Evolutionary conservation across 257 asterid genomes (phyloP), one percentile per base, ranked within the genome.

Genomic region (Primulina huaijiensis): DNA sequence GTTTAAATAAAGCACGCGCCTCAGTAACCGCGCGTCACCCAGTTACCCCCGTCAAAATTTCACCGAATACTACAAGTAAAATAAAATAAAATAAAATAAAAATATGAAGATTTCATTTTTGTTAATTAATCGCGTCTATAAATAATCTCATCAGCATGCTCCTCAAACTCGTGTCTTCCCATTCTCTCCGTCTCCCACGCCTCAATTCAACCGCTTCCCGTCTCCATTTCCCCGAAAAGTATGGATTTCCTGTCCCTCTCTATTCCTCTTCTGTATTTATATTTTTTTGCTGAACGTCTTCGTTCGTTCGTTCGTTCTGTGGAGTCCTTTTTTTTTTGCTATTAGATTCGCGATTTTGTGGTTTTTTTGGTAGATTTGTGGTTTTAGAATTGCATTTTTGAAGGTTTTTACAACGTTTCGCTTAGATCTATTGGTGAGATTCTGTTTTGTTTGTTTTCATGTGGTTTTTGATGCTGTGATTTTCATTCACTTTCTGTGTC

Each of bases 141-240:
- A 73, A 75, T 69, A 19, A 65, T 2, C 16, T 60, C 33, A 20
- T 64, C 78, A 20, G 23, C 60, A 52, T 0, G 9, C 50, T 7
- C 60, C 68, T 60, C n/a, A 27, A 78, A 75, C 76, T 79, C 81
- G 82, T 80, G 82, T 76, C 81, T 64, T 6, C 43, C 77, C 62
- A 17, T 35, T 78, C 75, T 73, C 37, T 67, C 73, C 21, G 19
- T 23, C 64, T 64, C 64, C 40, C 73, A 31, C 37, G 64, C 59
- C 8, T 52, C 46, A 8, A 21, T n/a, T 6, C 59, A 70, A 70
- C 60, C 40, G 37, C 35, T 34, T 50, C 60, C 67, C 17, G 40
- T 10, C 21, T 27, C 31, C 37, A 61, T 60, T 30, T 60, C 75
- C 11, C 71, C 74, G 37, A 16, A 34, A 62, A 74, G 79, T 75